Conservation (phyloP, 2,329 filamentous ascomycete species). For the Coniochaeta pulveracea region DNA sequence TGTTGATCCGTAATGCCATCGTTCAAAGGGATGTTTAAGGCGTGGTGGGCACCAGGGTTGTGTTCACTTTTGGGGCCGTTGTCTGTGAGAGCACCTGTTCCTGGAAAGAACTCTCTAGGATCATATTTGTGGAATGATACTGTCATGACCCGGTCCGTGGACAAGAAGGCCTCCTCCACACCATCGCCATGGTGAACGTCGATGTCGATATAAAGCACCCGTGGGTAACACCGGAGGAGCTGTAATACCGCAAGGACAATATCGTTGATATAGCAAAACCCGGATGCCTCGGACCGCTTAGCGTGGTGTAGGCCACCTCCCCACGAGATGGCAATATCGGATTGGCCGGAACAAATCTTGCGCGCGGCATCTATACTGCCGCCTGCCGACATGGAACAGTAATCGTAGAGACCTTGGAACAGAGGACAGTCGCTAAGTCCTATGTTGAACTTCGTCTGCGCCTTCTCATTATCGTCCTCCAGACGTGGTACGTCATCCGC, state of each 20-base stretch:
- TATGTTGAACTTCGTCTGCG: conserved; percentile 69
- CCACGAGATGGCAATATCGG: conserved; percentile 96
- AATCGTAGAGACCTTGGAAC: conserved; percentile 91
- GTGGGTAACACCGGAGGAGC: conserved; percentile 67
- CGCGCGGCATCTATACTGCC: conserved; percentile 83
- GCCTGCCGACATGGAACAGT: conserved; percentile 87
- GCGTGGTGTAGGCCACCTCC: conserved; percentile 93
- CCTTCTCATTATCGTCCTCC: conserved; percentile 51
- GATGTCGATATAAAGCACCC: conserved; percentile 88
- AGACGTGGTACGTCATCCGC: conserved; percentile 54
- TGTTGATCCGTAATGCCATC: conserved; percentile 88
- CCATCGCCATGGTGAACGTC: conserved; percentile 82
- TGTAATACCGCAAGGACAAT: conserved; percentile 91
- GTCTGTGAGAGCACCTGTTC: conserved; percentile 76
- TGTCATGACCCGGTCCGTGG: conserved; percentile 75
- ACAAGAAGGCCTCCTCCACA: conserved; percentile 77
- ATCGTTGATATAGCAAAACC: conserved; percentile 99
- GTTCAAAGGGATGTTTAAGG: conserved; percentile 80
- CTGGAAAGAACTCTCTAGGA: conserved; percentile 72
- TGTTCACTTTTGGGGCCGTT: conserved; percentile 74
- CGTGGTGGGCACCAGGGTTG: conserved; percentile 80
- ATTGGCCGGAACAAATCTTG: conserved; percentile 75
- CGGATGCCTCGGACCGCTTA: conserved; percentile 85
- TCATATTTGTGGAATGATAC: conserved; percentile 97
- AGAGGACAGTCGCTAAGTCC: conserved; percentile 89